Evolutionary conservation across 164 flowering plant genomes (phyloP), one percentile per base, ranked within the genome.

Genomic region (Chimonanthus salicifolius): DNA sequence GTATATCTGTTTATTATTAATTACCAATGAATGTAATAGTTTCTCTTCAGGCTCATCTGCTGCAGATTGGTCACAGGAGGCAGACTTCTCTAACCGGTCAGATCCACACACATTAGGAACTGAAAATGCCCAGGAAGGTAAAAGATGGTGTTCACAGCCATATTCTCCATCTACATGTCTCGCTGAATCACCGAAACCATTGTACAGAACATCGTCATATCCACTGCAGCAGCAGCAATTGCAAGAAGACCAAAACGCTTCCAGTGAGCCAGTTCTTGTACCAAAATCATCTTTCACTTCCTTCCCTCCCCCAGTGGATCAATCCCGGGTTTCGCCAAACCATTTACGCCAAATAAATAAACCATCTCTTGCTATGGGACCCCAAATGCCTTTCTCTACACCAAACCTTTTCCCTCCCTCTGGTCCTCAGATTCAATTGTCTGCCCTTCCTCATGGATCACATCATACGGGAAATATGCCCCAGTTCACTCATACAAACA

Each of bases 191-290:
- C 51, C 88, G 62, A 87, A 88, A 70, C 80, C 88, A 62, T 70
- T 92, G 85, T 81, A 89, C 84, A 90, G 98, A 84, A 84, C 98
- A 72, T 86, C 98, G 7, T 87, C 98, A 48, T 89, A 89, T 76
- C 98, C 98, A 69, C 89, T 82, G 48, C 84, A 78, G 75, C 87
- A 73, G n/a, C 87, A 51, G 47, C 60, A 54, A 54, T 54, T 54
- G 60, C 60, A 4, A 0, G 60, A 54, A 54, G 85, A 76, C 64
- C 83, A 75, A 18, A 87, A 82, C 72, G 82, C 81, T 79, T 80
- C 87, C 49, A 89, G 88, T 78, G 98, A 93, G 72, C 90, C 96
- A 13, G 76, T 84, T 79, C 81, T 81, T 68, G 84, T 85, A 6
- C 88, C 88, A 46, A 88, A 88, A 70, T 85, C 94, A 48, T 73